Evolutionary conservation across 2,329 filamentous ascomycete species (phyloP).

Genomic region (Ophiostoma sp.): DNA sequence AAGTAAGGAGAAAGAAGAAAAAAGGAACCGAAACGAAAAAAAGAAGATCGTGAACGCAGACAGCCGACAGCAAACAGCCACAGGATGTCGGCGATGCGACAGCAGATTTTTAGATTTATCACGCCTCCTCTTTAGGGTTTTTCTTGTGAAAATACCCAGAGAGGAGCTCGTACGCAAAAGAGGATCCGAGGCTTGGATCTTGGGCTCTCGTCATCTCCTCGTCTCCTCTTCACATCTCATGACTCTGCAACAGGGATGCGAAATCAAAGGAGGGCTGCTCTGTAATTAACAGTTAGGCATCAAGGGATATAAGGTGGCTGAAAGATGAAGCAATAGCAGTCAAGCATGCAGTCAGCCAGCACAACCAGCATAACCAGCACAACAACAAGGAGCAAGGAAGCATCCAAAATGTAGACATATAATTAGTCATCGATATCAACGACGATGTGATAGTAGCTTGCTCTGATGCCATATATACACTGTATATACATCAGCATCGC

Average conservation of each 20-base stretch:
- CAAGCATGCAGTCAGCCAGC: too few relatives aligned
- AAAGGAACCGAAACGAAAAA: not conserved
- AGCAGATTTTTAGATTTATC: not conserved
- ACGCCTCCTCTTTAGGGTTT: not conserved
- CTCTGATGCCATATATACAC: too few relatives aligned
- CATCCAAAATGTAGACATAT: not conserved
- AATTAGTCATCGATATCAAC: not conserved
- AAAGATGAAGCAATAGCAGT: not conserved
- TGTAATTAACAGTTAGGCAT: not conserved
- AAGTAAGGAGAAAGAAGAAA: not conserved
- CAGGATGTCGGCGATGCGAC: not conserved
- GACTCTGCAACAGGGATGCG: constrained; percentile 2
- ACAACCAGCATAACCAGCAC: too few relatives aligned
- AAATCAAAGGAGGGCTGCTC: not conserved
- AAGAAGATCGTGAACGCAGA: not conserved
- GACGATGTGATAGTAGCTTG: too few relatives aligned
- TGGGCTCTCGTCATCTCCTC: not conserved
- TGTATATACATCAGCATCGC: too few relatives aligned
- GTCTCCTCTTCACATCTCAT: not conserved
- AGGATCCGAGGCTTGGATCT: not conserved
- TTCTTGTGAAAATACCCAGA: not conserved
- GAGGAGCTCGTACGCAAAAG: not conserved
- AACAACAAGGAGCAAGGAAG: too few relatives aligned
- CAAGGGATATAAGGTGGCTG: not conserved
- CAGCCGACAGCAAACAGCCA: not conserved